Evolutionary conservation across 2,329 filamentous ascomycete species (phyloP), one percentile per base, ranked within the genome.

Genomic region (Chaetomiaceae sp.): DNA sequence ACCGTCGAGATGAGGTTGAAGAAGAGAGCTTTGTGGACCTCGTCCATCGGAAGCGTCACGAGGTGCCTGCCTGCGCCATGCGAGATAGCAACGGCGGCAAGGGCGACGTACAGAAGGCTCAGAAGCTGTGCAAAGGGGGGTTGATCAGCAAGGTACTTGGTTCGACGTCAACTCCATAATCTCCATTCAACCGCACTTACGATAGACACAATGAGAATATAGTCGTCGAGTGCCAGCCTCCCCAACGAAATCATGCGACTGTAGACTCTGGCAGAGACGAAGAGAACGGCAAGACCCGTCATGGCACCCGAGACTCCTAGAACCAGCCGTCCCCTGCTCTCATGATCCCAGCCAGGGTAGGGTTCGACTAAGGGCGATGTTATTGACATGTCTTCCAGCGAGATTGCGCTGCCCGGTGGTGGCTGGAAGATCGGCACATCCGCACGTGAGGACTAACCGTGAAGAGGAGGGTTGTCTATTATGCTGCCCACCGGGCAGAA

Each of bases 1-100:
- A 66, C 63, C 45, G 73, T 75, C 5, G 67, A 69, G 31, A 68
- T 59, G 12, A 70, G 63, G 4, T 68, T 72, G 58, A 65, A 75
- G 31, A 70, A 59, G n/a, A 69, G 63, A 27, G 66, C 64, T 12
- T 58, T 59, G 5, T 60, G 56, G 43, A 70, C 58, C 6, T 74
- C 61, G 0, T 65, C 53, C 6, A 59, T 38, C 0, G 49, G 55
- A 12, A 76, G 61, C 0, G 66, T 61, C 14, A 54, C 58, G 25
- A 69, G 64, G 58, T 77, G 72, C 43, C 65, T 65, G 1, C 74
- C 74, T 48, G 69, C 72, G 4, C 75, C 74, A 17, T 64, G 56
- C 0, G 47, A 37, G 8, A 76, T 67, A 9, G 70, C 69, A 6
- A 64, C 61, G 8, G 67, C 65, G 2, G 67, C 67, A 12, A 74